Conservation (phyloP, 495 filamentous ascomycete genomes). For the Hypomontagnella submonticulosa region DNA sequence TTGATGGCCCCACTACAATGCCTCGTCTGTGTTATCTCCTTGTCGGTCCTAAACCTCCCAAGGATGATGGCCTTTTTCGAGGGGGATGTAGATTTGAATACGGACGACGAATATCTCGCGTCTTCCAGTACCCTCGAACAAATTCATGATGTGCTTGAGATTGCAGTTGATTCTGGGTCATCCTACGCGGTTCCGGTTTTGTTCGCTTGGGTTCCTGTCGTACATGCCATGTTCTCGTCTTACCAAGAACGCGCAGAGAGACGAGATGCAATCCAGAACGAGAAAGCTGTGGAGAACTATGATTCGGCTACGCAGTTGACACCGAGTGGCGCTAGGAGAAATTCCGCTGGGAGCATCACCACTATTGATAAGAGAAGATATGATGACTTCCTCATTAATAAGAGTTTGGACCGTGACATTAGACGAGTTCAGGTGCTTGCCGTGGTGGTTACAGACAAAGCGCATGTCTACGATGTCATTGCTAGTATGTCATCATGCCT, state of each 20-base stretch:
- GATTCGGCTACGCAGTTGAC: slow-evolving; percentile 55
- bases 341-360: slow-evolving; percentile 62
- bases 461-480: slow-evolving; percentile 71
- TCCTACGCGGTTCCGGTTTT: slow-evolving; percentile 70
- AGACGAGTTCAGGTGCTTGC: slow-evolving; percentile 54
- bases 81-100: slow-evolving; percentile 53
- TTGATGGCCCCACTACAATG: slow-evolving; percentile 71
- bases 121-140: slow-evolving; percentile 69
- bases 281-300: slow-evolving; percentile 67
- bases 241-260: slow-evolving; percentile 67
- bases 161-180: slow-evolving; percentile 57
- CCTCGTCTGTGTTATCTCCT: slow-evolving; percentile 75
- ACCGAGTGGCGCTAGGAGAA: slow-evolving; percentile 52
- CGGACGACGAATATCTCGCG: slow-evolving; percentile 67
- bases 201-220: slow-evolving; percentile 80
- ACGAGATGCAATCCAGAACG: slow-evolving; percentile 70
- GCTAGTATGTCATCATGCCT: slow-evolving; percentile 63
- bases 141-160: slow-evolving; percentile 70
- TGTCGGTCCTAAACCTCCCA: slow-evolving; percentile 78
- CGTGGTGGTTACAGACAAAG: slow-evolving; percentile 62
- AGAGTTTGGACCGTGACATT: slow-evolving; percentile 54
- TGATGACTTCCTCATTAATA: slow-evolving; percentile 58
- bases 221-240: slow-evolving; percentile 72
- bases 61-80: slow-evolving; percentile 56
- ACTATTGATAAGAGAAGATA: slow-evolving; percentile 61